Evolutionary conservation across 164 flowering plant genomes (phyloP), one percentile per base, ranked within the genome.

Genomic region (Vitis labrusca): DNA sequence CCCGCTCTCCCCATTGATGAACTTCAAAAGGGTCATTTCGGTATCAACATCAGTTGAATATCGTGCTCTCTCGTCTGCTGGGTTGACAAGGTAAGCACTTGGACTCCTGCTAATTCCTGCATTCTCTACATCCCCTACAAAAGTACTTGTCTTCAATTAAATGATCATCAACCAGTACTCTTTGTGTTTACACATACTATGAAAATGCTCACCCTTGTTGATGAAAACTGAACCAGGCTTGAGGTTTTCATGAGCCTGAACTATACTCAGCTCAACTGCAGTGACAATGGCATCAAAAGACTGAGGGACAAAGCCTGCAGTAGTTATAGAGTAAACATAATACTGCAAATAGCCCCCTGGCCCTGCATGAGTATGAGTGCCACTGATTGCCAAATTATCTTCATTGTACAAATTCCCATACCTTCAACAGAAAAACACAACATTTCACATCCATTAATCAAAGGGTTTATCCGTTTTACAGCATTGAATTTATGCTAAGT

Each of bases 71-170:
- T 88, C 92, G 17, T 82, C 83, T 3, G 76, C 68, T 3, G 90
- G 90, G 51, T 88, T 88, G 16, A 81, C 63, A 27, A 86, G 71
- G 56, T 88, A 86, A 10, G 90, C 89, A 75, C 90, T 88, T 29
- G 92, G 92, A 54, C 92, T 88, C 75, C 92, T 81, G 70, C 82
- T 88, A 63, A 88, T 82, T 17, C 92, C 89, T 0, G 89, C 92
- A 55, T 81, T 78, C 67, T 66, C 80, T 59, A 86, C 77, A 13
- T 86, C 88, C 32, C 92, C 92, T 88, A 63, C 52, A 71, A 37
- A 50, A 64, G 6, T 47, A 32, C 12, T 12, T 15, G 23, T 0
- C 7, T 37, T 37, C 44, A 37, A 0, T 2, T 37, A 3, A 37
- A 37, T 37, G 5, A 3, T 37, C 44, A 37, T 6, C 44, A 3